phyloP scores from a whole-genome alignment of 1,139 yeast genomes.

The Debaryomycetaceae sp. region DNA sequence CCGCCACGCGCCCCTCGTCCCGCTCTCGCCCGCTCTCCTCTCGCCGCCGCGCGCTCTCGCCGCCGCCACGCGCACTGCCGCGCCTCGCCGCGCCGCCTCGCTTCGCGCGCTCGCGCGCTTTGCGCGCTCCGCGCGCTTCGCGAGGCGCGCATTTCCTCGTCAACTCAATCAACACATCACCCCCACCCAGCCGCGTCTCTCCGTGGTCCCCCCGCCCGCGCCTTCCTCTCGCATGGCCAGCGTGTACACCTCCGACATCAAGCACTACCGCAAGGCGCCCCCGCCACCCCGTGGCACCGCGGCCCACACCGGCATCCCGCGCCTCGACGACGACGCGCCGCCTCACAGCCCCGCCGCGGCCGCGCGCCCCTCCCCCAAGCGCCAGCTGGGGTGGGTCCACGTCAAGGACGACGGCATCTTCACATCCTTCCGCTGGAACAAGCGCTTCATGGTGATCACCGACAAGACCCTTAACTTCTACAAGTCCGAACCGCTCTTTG shows the following conservation, averaged over 20 bases:
- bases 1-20: too few relatives aligned
- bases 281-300: constrained; percentile 30
- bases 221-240: constrained; percentile 32
- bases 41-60: too few relatives aligned
- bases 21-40: background rate
- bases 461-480: constrained; percentile 74
- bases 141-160: too few relatives aligned
- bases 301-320: constrained; percentile 7
- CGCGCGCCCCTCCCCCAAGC: constrained; percentile 20
- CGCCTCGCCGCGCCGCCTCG: too few relatives aligned
- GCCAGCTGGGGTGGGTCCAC: constrained; percentile 76
- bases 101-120: too few relatives aligned
- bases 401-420: constrained; percentile 85
- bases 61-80: too few relatives aligned
- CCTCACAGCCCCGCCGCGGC: background rate
- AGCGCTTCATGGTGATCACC: constrained; percentile 71
- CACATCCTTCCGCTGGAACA: constrained; percentile 87
- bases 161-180: background rate
- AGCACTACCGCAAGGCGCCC: constrained; percentile 44
- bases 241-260: constrained; percentile 43
- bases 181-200: background rate
- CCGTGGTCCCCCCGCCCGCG: background rate
- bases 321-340: constrained; percentile 8
- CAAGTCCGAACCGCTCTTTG: constrained; percentile 63
- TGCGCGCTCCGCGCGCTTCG: too few relatives aligned